These are phyloP conservation scores for Lachancea dasiensis DNA, from an alignment of 805 yeast species.

Conservation along the genomic window DNA sequence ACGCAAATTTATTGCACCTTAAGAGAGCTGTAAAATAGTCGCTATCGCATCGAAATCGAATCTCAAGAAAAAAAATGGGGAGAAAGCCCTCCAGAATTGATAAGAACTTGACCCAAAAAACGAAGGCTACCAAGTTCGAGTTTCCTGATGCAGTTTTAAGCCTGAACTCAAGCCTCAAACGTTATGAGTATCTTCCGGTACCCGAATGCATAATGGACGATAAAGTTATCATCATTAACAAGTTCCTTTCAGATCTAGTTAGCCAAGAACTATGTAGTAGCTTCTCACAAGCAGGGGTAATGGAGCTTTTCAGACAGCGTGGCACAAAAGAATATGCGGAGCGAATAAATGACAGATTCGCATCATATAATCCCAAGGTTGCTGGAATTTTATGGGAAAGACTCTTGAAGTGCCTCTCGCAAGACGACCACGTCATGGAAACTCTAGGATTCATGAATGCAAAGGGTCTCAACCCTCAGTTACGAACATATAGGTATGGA, in stretches of 20 bases:
- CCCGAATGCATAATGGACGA: slow-evolving; percentile 9
- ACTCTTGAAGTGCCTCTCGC: slow-evolving; percentile 30
- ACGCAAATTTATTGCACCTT: too few species aligned
- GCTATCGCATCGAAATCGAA: too few species aligned
- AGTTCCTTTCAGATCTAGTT: slow-evolving; percentile 6
- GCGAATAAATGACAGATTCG: slow-evolving; percentile 48
- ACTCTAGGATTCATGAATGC: slow-evolving; percentile 36
- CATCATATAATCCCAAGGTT: slow-evolving; percentile 34
- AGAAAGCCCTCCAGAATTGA: background rate
- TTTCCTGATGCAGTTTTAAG: slow-evolving; percentile 8
- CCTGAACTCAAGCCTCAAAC: background rate
- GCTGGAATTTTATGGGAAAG: slow-evolving; percentile 42
- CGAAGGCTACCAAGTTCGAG: background rate
- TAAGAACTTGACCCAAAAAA: background rate
- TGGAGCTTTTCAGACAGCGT: slow-evolving; percentile 9
- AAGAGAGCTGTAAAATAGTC: too few species aligned
- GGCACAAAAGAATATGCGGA: slow-evolving; percentile 45
- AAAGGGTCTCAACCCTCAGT: slow-evolving; percentile 47
- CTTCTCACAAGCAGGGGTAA: slow-evolving; percentile 6
- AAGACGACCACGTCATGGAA: slow-evolving; percentile 27
- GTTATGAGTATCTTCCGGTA: slow-evolving; percentile 8
- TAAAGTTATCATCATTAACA: slow-evolving; percentile 11
- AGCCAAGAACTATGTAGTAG: slow-evolving; percentile 5
- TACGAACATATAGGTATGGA: slow-evolving; percentile 49
- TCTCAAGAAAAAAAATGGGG: background rate